These are phyloP conservation scores for Moringa oleifera DNA, from an alignment of 345 rosid species.

Conservation along the genomic window DNA sequence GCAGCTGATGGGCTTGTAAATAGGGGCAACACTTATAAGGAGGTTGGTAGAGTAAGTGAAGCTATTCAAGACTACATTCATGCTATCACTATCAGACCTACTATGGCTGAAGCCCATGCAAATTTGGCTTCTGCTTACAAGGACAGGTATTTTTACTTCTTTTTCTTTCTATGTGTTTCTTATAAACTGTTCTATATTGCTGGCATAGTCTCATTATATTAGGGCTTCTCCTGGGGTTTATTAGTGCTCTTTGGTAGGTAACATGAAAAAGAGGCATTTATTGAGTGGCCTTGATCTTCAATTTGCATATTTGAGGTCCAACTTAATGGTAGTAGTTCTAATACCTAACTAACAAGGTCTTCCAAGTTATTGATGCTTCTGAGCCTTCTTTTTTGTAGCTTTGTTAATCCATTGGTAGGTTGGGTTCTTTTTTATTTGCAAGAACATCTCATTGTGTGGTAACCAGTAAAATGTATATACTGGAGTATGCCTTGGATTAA, in stretches of 20 bases:
- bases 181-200: no score
- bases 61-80: slow-evolving; percentile 90
- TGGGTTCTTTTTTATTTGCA: no score
- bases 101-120: slow-evolving; percentile 99
- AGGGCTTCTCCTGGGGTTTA: background rate
- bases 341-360: no score
- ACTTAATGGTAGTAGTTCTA: background rate
- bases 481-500: no score
- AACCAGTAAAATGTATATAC: no score
- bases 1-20: slow-evolving; percentile 99
- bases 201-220: no score
- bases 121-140: slow-evolving; percentile 99
- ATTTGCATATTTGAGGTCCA: background rate
- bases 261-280: background rate
- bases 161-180: no score
- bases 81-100: slow-evolving; percentile 77
- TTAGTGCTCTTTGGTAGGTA: background rate
- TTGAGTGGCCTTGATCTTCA: background rate
- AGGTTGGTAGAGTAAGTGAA: slow-evolving; percentile 89
- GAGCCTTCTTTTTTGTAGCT: no score
- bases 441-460: no score
- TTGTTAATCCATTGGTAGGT: no score
- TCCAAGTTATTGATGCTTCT: no score
- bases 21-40: slow-evolving; percentile 96
- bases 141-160: slow-evolving; percentile 62